A percentile compares a stretch with the other conserved stretches of the same genome.
Conservation (phyloP, 2,329 filamentous ascomycete species). For the Curvularia lunata region DNA sequence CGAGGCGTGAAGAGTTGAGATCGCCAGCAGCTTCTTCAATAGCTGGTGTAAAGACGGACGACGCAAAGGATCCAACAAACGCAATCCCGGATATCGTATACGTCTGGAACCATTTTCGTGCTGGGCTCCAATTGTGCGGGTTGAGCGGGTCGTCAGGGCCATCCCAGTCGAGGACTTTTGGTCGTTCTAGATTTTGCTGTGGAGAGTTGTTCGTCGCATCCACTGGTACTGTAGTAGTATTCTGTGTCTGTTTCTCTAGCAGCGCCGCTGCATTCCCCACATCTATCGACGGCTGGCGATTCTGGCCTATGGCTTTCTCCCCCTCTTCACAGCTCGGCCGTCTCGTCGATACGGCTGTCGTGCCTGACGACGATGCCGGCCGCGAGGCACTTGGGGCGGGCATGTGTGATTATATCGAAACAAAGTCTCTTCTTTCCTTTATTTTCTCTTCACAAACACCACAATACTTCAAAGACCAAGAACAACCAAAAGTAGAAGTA, state of each 20-base stretch:
- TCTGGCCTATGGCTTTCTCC: constrained; percentile 1
- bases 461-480: not conserved
- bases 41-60: constrained; percentile 19
- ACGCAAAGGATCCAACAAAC: constrained; percentile 19
- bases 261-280: not conserved
- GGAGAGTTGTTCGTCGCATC: not conserved
- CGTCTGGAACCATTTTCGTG: constrained; percentile 21
- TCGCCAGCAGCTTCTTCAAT: constrained; percentile 18
- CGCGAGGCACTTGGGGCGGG: not conserved
- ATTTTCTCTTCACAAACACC: no score
- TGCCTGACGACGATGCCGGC: not conserved
- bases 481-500: not conserved
- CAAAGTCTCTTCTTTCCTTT: not conserved
- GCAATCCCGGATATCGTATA: constrained; percentile 19
- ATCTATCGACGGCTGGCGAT: not conserved
- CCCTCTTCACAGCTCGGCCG: not conserved
- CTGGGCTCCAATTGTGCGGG: constrained; percentile 19
- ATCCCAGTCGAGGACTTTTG: constrained; percentile 18
- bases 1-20: constrained; percentile 25
- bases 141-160: constrained; percentile 19
- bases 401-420: not conserved
- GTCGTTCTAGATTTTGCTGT: constrained; percentile 8
- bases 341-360: not conserved
- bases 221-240: not conserved
- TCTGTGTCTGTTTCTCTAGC: not conserved